These are phyloP conservation scores for Candolleomyces efflorescens DNA, from an alignment of 768 basidiomycete species.

Conservation along the genomic window DNA sequence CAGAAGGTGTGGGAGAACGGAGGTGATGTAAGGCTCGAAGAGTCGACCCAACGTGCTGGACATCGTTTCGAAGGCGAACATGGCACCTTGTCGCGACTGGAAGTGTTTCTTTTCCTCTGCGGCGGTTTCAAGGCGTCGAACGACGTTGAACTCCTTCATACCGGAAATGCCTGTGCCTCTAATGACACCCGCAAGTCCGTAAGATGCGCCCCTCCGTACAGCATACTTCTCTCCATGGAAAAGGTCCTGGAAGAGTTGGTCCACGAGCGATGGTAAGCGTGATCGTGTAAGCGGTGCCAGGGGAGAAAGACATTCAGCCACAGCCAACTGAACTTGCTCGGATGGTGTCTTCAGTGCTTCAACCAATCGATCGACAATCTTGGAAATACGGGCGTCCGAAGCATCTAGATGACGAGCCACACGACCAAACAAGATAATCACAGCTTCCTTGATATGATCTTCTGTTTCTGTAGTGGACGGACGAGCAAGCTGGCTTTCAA, in stretches of 20 bases:
- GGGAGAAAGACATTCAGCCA: constrained; percentile 91
- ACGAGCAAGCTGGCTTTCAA: constrained; percentile 69
- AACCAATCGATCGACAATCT: constrained; percentile 79
- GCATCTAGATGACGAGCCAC: constrained; percentile 83
- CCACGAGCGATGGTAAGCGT: constrained; percentile 61
- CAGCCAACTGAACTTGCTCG: constrained; percentile 94
- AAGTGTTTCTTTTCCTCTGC: constrained; percentile 87
- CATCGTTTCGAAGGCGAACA: constrained; percentile 94
- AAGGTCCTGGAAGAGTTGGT: constrained; percentile 71
- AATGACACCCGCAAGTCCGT: constrained; percentile 89
- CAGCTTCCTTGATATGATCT: constrained; percentile 91
- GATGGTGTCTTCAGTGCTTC: constrained; percentile 91
- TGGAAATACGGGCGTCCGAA: constrained; percentile 71
- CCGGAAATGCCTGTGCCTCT: constrained; percentile 86
- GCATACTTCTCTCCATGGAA: constrained; percentile 84
- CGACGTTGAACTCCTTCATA: constrained; percentile 80
- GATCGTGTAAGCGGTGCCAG: constrained; percentile 69
- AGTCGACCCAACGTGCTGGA: constrained; percentile 80
- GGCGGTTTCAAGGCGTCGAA: constrained; percentile 66
- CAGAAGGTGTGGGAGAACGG: constrained; percentile 79
- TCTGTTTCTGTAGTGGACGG: constrained; percentile 62
- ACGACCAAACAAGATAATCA: constrained; percentile 91
- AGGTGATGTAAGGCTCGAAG: constrained; percentile 90
- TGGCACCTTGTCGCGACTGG: constrained; percentile 86
- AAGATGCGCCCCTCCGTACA: constrained; percentile 92